Conservation (phyloP, 345 rosid species). For the Eucalyptus cloeziana region DNA sequence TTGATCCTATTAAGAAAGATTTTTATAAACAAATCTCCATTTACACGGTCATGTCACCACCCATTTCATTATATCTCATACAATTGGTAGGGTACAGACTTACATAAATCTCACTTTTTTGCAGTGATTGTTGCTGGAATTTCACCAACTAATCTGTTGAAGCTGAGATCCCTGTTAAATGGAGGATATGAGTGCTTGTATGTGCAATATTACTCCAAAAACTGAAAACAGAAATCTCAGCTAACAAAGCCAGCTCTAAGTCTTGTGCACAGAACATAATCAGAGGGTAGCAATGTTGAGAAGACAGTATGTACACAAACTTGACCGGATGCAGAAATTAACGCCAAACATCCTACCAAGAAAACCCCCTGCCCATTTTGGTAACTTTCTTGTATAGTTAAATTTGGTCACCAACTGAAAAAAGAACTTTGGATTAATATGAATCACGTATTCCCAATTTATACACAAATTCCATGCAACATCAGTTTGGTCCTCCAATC, state of each 20-base stretch:
- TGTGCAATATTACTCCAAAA: neutral
- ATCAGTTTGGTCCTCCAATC: neutral
- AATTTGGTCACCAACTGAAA: neutral
- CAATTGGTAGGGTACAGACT: neutral
- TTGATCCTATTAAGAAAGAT: neutral
- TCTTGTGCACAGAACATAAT: neutral
- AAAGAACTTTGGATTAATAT: neutral
- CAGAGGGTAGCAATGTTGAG: neutral
- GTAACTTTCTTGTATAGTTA: neutral
- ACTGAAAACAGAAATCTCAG: neutral
- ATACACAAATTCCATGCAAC: neutral
- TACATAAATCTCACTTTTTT: conserved; percentile 30
- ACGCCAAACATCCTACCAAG: neutral
- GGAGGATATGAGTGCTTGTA: neutral
- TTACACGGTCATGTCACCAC: neutral
- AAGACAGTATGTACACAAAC: neutral
- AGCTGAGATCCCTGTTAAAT: conserved; percentile 49
- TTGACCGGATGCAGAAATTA: neutral
- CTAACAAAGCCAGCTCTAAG: neutral
- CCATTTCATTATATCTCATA: neutral
- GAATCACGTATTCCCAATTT: neutral
- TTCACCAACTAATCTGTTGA: conserved; percentile 38
- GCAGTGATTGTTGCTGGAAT: conserved; percentile 21
- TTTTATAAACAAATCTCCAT: neutral
- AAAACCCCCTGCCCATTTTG: neutral